Conservation (phyloP, 225 moss, liverwort and hornwort genomes). For the Bryum argenteum region DNA sequence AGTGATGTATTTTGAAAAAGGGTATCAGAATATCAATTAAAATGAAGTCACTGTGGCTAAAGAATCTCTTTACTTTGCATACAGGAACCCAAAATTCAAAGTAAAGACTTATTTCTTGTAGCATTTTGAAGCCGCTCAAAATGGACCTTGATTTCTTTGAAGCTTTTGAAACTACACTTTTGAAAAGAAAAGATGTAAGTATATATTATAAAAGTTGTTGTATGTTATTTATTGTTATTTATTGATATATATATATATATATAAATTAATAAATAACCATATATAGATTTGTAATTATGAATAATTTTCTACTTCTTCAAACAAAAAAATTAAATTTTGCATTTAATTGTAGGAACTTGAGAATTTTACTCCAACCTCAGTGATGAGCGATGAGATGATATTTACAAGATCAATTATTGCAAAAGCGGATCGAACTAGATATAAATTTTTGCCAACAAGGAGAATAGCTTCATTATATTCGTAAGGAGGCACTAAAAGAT, state of each 20-base stretch:
- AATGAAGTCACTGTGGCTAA: too few species aligned
- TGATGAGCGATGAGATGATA: slow-evolving; percentile 52
- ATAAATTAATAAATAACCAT: too few species aligned
- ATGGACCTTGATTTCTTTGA: slow-evolving; percentile 47
- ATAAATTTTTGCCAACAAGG: slow-evolving; percentile 65
- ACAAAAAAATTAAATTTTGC: too few species aligned
- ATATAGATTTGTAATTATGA: not conserved
- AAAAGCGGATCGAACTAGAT: slow-evolving; percentile 64
- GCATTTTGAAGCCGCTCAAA: not conserved
- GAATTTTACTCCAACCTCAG: accelerated
- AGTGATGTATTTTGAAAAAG: too few species aligned
- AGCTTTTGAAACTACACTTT: slow-evolving; percentile 22
- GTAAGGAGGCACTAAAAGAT: slow-evolving; percentile 23
- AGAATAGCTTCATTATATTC: slow-evolving; percentile 77
- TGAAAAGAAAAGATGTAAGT: slow-evolving; percentile 17
- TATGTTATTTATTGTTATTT: too few species aligned
- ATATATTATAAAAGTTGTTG: accelerated
- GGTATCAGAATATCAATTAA: too few species aligned
- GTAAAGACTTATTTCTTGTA: not conserved
- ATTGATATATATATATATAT: too few species aligned
- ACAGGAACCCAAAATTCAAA: not conserved
- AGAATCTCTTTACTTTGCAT: too few species aligned
- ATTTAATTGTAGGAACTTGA: not conserved
- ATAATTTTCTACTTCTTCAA: accelerated
- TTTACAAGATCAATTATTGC: slow-evolving; percentile 75